phyloP scores from a whole-genome alignment of 2,329 filamentous ascomycete genomes.

The Apiospora sp. region DNA sequence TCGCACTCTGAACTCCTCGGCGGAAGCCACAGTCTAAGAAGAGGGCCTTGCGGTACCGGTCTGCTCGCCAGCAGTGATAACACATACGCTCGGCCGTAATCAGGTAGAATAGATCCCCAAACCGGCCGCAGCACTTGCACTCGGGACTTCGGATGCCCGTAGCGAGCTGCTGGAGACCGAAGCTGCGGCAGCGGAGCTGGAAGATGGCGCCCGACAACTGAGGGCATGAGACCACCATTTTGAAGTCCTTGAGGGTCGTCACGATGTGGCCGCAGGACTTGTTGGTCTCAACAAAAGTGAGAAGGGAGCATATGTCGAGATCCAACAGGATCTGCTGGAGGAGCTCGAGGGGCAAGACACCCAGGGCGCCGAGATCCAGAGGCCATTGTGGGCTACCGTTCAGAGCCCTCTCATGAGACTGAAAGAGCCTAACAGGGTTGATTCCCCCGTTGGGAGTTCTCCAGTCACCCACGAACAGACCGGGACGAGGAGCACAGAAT shows the following conservation, averaged over 20 bases:
- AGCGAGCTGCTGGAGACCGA: background rate
- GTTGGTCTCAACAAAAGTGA: background rate
- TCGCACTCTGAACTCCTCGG: background rate
- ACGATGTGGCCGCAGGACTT: background rate
- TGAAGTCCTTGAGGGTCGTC: background rate
- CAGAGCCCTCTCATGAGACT: background rate
- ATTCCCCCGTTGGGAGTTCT: background rate
- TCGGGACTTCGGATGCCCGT: background rate
- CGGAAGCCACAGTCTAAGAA: background rate
- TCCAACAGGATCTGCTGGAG: background rate
- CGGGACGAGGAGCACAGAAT: background rate
- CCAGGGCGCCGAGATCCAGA: background rate
- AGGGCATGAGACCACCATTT: background rate
- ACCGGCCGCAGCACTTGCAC: background rate
- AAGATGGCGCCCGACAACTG: background rate
- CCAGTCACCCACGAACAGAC: background rate
- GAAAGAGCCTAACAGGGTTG: background rate
- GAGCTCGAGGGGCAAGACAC: background rate
- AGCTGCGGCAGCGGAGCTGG: constrained; percentile 9
- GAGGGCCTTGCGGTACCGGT: background rate
- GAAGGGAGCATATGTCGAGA: background rate
- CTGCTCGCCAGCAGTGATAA: background rate
- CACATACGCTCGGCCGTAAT: background rate
- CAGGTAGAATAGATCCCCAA: constrained; percentile 4
- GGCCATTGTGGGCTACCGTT: background rate